These are phyloP conservation scores for Phaeosphaeria sp. DNA, from an alignment of 2,329 filamentous ascomycete species.

Conservation along the genomic window DNA sequence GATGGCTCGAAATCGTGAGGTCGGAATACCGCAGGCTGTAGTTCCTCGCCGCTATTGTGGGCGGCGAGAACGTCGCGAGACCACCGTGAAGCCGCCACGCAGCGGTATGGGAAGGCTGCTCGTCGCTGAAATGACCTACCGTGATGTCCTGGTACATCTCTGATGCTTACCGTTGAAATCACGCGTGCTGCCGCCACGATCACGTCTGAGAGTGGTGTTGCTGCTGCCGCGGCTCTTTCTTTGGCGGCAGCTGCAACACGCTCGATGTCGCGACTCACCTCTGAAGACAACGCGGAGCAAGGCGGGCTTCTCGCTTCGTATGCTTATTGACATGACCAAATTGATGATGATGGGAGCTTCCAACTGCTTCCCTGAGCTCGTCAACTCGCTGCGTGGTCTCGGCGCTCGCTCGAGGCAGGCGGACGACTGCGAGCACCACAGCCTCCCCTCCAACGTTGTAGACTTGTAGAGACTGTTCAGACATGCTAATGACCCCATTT, in stretches of 20 bases:
- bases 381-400: not conserved
- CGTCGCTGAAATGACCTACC: not conserved
- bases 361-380: not conserved
- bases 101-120: not conserved
- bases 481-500: not conserved
- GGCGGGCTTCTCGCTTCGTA: not conserved
- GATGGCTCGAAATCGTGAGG: too few species aligned
- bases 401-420: not conserved
- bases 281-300: not conserved
- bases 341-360: too few species aligned
- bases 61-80: too few species aligned
- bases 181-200: not conserved
- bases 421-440: not conserved
- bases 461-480: not conserved
- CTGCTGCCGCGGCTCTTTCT: not conserved
- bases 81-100: too few species aligned
- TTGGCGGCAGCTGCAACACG: not conserved
- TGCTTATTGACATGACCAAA: not conserved
- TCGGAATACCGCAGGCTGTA: too few species aligned
- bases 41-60: too few species aligned
- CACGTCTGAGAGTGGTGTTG: not conserved
- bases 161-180: not conserved
- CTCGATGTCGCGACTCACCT: not conserved
- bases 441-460: not conserved
- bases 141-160: not conserved